Evolutionary conservation across 2,329 filamentous ascomycete species (phyloP), one percentile per base, ranked within the genome.

Genomic region (Macrophomina pseudophaseolina): DNA sequence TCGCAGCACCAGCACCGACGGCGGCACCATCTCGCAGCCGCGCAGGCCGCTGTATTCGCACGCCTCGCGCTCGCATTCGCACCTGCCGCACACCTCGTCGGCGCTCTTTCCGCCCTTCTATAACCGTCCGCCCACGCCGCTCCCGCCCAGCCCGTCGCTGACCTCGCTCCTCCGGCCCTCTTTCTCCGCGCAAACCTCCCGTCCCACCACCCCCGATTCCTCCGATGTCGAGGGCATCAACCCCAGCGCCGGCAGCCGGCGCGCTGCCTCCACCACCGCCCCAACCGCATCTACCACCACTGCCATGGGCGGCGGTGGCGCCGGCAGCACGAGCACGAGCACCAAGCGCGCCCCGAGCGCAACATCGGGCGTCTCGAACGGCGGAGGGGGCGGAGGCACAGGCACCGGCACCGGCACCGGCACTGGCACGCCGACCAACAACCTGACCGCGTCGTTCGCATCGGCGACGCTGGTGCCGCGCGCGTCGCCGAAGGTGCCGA

Each of bases 401-500:
- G 23, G 23, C 23, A 23, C 23, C 23, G 23, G 23, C 23, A 23
- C 23, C 23, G 23, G 23, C 23, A 23, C 23, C 30, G 75, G 74
- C 32, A 72, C 72, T 33, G 74, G 70, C 70, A 76, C 74, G 28
- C 71, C 73, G 8, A 80, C 84, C 14, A 86, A 86, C 67, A 86
- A 87, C 70, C 86, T 87, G 6, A 86, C 87, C 67, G 84, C 84
- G 32, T 84, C 87, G 68, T 85, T 84, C 4, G 84, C 83, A 74
- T 88, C 86, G 33, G 88, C 85, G 65, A 86, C 83, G 69, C 90
- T 86, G 1, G 88, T 97, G 18, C 92, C 94, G 5, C 90, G 93
- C 66, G 94, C 93, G 1, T 90, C 90, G 64, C 95, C 95, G 1
- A 93, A 95, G 76, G 94, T 99, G 2, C 95, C 95, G n/a, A 99